Evolutionary conservation across 1,284 basidiomycete genomes (phyloP).

Genomic region (Porodaedalea pini): DNA sequence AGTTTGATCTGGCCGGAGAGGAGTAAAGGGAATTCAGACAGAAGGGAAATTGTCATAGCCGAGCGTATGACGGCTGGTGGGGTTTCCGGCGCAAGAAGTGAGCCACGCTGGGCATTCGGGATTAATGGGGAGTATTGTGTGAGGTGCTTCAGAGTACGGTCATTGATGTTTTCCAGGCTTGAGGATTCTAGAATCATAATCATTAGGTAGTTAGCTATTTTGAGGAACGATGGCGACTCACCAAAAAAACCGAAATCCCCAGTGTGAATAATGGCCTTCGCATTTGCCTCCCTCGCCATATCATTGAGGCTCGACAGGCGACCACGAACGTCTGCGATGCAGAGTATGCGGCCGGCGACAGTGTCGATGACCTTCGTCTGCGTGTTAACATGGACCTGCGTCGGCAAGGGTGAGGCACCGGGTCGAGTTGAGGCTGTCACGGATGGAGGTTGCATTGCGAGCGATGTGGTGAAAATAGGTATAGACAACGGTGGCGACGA

Average conservation of each 20-base stretch:
- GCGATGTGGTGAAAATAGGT: conserved; percentile 35
- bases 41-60: conserved; percentile 64
- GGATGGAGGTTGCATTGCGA: conserved; percentile 37
- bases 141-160: conserved; percentile 92
- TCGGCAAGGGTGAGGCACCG: conserved; percentile 51
- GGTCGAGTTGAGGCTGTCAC: conserved; percentile 58
- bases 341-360: conserved; percentile 84
- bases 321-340: conserved; percentile 94
- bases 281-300: conserved; percentile 83
- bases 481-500: conserved; percentile 23
- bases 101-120: conserved; percentile 73
- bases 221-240: conserved; percentile 27
- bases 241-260: conserved; percentile 99
- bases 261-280: conserved; percentile 95
- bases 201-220: not conserved
- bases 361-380: conserved; percentile 75
- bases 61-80: conserved; percentile 58
- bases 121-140: conserved; percentile 98
- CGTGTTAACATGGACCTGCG: conserved; percentile 59
- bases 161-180: conserved; percentile 87
- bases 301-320: conserved; percentile 85
- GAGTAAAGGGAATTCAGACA: conserved; percentile 93
- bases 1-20: conserved; percentile 87
- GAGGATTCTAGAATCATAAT: conserved; percentile 53
- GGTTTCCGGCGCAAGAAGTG: conserved; percentile 71